Base-by-base conservation (phyloP, 345 rosid species). In the Ceriops tagal region DNA sequence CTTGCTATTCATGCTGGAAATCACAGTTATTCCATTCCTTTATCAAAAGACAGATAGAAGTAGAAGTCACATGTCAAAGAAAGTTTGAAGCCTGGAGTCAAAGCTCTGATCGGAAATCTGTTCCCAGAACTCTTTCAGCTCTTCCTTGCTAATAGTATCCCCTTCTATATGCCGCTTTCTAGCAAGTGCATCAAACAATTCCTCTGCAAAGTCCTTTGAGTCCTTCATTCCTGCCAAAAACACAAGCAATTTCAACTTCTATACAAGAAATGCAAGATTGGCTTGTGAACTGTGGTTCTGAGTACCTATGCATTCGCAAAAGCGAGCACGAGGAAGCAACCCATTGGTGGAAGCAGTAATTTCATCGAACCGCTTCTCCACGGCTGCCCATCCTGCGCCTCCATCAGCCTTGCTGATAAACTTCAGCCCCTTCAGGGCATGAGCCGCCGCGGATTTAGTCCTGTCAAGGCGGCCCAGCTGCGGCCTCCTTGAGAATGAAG, bases 41-140 rank as follows among this genome's bases (percentile, higher is more conserved):
- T 39, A 10, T 61, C 7, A 9, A 15, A 22, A 34, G 37, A 62
- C 58, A 10, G 37, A 62, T 53, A 10, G 34, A 31, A 26, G 30
- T 3, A 4, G 6, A 19, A 53, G 6, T 11, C 83, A 87, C 96
- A 90, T 83, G 85, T 85, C 93, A 32, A 90, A 90, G 83, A 90
- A 88, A 69, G 89, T 86, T 34, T 83, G 83, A n/a, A 90, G 93
- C 70, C 93, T 83, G 47, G 91, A 81, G 64, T 90, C 92, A 15
- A 90, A 90, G 69, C 96, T 85, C 74, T 88, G 90, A 58, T 90
- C 55, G 31, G 87, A 78, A 72, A 90, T 90, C 78, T 86, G 90
- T 65, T 90, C 92, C 96, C 96, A 90, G 55, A 90, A 90, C 16
- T 88, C 87, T 53, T 71, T 79, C 0, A 90, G 61, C 65, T 76